Evolutionary conservation across 2,329 filamentous ascomycete genomes (phyloP).

Genomic region (Colletotrichum cordylinicola): DNA sequence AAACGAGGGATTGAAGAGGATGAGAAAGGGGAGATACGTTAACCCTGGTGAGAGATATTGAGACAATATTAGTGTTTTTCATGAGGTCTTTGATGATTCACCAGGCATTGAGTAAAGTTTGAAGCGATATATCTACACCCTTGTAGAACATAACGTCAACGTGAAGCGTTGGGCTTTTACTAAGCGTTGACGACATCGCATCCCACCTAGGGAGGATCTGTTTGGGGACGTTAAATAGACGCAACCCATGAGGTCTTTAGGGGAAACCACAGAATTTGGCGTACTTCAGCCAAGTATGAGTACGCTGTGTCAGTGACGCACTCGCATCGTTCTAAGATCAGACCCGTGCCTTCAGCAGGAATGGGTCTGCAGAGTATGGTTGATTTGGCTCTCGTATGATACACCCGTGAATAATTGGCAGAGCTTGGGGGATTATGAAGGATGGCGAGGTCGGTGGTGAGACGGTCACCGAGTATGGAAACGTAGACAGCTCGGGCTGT

Average conservation of each 20-base stretch:
- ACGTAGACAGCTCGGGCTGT: not conserved
- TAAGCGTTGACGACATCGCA: not conserved
- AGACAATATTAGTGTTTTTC: not conserved
- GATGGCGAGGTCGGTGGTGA: not conserved
- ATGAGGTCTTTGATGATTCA: not conserved
- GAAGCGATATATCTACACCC: not conserved
- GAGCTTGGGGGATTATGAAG: not conserved
- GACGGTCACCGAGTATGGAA: not conserved
- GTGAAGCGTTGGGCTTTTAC: not conserved
- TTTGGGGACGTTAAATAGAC: not conserved
- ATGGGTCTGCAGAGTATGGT: not conserved
- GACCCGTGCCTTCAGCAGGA: not conserved
- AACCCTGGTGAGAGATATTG: not conserved
- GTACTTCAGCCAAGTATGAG: not conserved
- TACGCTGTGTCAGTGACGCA: not conserved
- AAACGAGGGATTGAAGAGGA: not conserved
- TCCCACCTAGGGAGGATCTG: too few relatives aligned
- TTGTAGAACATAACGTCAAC: not conserved
- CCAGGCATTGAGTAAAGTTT: not conserved
- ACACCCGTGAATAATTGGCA: not conserved
- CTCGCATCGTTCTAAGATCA: not conserved
- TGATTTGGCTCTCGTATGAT: not conserved
- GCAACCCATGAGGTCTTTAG: not conserved
- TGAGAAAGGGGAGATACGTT: not conserved
- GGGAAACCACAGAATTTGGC: not conserved